phyloP scores from a whole-genome alignment of 331 rosid genomes.

The Rhamnella rubrinervis region DNA sequence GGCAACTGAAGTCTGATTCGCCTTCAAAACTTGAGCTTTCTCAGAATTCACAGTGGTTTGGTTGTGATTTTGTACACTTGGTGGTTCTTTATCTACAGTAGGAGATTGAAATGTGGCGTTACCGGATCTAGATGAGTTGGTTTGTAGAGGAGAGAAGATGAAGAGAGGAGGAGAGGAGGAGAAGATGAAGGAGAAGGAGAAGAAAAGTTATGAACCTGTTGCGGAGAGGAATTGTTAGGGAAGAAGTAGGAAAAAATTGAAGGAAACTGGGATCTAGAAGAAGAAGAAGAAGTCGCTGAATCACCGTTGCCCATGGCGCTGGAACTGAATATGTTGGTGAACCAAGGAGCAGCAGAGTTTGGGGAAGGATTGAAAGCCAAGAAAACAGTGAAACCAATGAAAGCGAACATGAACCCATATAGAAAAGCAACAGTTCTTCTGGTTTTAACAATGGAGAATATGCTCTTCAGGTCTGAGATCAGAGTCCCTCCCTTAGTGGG shows the following conservation, averaged over 20 bases:
- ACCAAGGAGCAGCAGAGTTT: constrained; percentile 57
- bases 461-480: constrained; percentile 53
- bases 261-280: constrained; percentile 47
- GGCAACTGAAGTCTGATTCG: constrained; percentile 31
- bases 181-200: constrained; percentile 12
- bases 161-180: constrained; percentile 46
- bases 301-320: background rate
- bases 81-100: constrained; percentile 16
- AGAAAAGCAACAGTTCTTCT: constrained; percentile 60
- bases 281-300: constrained; percentile 7
- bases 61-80: constrained; percentile 30
- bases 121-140: constrained; percentile 50
- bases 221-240: constrained; percentile 39
- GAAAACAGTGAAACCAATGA: constrained; percentile 68
- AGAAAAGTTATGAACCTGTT: background rate
- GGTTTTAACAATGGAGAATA: constrained; percentile 58
- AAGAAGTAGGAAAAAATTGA: constrained; percentile 47
- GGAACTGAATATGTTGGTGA: constrained; percentile 49
- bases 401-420: constrained; percentile 61
- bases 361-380: constrained; percentile 64
- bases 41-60: constrained; percentile 20
- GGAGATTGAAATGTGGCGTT: constrained; percentile 33
- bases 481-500: constrained; percentile 44
- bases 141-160: constrained; percentile 12
- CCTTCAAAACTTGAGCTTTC: constrained; percentile 18